phyloP scores from a whole-genome alignment of 192 early-diverging fungal genomes.

The Mortierella claussenii region DNA sequence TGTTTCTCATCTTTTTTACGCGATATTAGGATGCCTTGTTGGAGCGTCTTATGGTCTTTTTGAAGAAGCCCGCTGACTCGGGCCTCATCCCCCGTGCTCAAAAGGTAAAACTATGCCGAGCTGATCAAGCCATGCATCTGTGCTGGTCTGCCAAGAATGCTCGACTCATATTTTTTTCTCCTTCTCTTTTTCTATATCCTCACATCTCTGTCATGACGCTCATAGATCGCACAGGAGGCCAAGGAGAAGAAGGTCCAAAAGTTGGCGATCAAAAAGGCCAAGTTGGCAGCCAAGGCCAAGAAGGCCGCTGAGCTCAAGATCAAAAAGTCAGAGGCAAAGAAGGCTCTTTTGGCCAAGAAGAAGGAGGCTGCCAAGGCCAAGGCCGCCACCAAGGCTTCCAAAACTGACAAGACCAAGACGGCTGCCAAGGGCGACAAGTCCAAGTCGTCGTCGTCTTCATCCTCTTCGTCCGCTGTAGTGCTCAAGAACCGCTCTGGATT shows the following conservation, averaged over 20 bases:
- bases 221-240: constrained; percentile 42
- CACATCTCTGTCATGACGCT: no score
- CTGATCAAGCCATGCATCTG: no score
- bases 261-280: constrained; percentile 44
- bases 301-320: constrained; percentile 41
- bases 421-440: no score
- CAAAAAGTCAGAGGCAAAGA: constrained; percentile 33
- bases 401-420: neutral
- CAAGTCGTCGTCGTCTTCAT: no score
- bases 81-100: constrained; percentile 48
- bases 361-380: constrained; percentile 33
- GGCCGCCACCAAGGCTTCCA: constrained; percentile 1
- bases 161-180: neutral
- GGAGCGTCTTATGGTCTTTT: constrained; percentile 45
- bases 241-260: constrained; percentile 51
- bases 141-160: no score
- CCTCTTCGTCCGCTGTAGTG: no score
- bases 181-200: neutral
- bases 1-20: neutral
- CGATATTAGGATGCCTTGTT: constrained; percentile 43
- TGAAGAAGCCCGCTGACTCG: constrained; percentile 49
- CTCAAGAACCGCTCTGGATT: constrained; percentile 45
- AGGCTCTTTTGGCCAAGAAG: constrained; percentile 21
- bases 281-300: constrained; percentile 45
- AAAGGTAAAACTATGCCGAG: constrained; percentile 14